Conservation (phyloP, 2,329 filamentous ascomycete genomes). For the Xylaria sp. region DNA sequence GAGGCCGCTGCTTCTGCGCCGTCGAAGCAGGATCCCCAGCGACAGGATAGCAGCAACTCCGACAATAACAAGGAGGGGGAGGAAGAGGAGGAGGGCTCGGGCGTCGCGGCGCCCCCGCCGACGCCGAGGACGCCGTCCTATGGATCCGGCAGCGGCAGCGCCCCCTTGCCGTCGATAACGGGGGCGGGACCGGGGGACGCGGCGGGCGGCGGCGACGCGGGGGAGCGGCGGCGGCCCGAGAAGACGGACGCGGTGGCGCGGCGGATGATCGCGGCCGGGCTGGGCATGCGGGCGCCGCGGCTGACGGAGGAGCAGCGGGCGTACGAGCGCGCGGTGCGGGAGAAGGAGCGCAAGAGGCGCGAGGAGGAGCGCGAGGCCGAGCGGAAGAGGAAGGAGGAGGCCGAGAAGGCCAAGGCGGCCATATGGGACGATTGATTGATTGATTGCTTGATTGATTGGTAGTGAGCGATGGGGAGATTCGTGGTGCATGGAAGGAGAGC, state of each 20-base stretch:
- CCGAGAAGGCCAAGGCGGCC: constrained; percentile 77
- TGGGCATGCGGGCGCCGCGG: constrained; percentile 80
- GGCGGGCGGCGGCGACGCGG: constrained; percentile 4
- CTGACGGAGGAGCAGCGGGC: constrained; percentile 86
- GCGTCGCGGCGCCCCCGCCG: constrained; percentile 62
- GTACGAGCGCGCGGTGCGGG: constrained; percentile 79
- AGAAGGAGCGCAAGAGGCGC: constrained; percentile 79
- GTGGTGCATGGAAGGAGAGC: no score
- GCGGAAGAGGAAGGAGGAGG: constrained; percentile 61
- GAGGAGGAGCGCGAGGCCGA: constrained; percentile 73
- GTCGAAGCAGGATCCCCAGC: constrained; percentile 21
- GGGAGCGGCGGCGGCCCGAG: constrained; percentile 57
- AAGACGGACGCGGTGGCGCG: constrained; percentile 93
- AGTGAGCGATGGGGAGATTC: no score
- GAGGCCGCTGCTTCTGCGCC: constrained; percentile 36
- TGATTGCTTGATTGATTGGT: no score
- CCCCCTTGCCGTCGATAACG: constrained; percentile 30
- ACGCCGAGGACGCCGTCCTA: constrained; percentile 64
- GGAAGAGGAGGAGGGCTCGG: constrained; percentile 31
- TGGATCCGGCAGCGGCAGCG: constrained; percentile 19
- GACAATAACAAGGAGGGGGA: constrained; percentile 25
- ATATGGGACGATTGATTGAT: constrained; percentile 78
- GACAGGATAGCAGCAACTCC: constrained; percentile 19
- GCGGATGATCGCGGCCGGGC: constrained; percentile 83
- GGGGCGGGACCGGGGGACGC: background rate